phyloP scores from a whole-genome alignment of 1,139 yeast species.

The Hansenula lynferdii region DNA sequence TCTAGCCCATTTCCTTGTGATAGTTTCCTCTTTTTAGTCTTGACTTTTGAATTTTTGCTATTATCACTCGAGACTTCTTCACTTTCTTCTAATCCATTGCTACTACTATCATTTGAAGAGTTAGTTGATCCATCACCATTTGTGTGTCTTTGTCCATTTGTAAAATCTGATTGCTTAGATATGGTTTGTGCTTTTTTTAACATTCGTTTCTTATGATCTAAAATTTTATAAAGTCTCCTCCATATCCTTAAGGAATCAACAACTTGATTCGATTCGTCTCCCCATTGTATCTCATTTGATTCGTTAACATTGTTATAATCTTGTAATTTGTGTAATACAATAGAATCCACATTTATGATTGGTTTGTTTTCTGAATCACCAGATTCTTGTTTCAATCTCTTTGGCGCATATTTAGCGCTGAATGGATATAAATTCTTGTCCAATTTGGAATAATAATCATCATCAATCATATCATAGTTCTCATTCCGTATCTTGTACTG shows the following conservation, averaged over 20 bases:
- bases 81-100: not conserved
- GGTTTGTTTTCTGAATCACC: not conserved
- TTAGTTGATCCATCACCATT: not conserved
- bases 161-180: not conserved
- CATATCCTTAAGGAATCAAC: constrained; percentile 11
- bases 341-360: not conserved
- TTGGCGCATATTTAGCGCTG: constrained; percentile 1
- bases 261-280: constrained; percentile 7
- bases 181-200: constrained; percentile 12
- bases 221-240: constrained; percentile 14
- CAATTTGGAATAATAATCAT: not conserved
- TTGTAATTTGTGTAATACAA: not conserved
- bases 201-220: constrained; percentile 19
- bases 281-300: constrained; percentile 13
- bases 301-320: constrained; percentile 4
- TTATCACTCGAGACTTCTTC: constrained; percentile 1
- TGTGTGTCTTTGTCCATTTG: not conserved
- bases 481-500: not conserved
- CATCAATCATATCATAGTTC: not conserved
- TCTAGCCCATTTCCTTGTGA: not conserved
- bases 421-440: not conserved
- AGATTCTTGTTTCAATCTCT: not conserved
- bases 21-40: not conserved
- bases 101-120: constrained; percentile 2
- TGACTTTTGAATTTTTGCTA: not conserved